Conservation (phyloP, 2,329 filamentous ascomycete genomes). For the Aspergillus puulaauensis region DNA sequence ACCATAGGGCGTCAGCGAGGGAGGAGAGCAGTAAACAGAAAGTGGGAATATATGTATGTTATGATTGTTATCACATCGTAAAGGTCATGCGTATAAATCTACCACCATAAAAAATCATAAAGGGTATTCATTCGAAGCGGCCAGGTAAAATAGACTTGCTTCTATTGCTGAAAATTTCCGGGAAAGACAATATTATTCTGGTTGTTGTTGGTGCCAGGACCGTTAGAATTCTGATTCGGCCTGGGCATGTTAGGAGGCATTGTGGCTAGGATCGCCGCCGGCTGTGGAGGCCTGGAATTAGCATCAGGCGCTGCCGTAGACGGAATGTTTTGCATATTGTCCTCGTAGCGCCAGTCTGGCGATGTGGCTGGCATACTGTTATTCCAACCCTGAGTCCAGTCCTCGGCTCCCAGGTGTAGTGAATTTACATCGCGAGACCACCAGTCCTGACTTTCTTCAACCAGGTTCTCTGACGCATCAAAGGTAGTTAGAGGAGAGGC, state of each 20-base stretch:
- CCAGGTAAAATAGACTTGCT: background rate
- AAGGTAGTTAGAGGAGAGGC: conserved; percentile 53
- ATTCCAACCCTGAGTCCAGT: conserved; percentile 50
- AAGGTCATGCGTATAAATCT: conserved; percentile 1
- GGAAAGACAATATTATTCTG: conserved; percentile 10
- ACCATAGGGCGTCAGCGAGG: background rate
- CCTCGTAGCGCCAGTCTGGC: conserved; percentile 13
- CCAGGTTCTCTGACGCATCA: conserved; percentile 59
- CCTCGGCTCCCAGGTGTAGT: conserved; percentile 61
- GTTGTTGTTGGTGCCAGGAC: conserved; percentile 7
- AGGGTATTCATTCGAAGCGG: background rate
- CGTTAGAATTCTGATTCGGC: conserved; percentile 4
- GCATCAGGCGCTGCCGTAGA: conserved; percentile 14
- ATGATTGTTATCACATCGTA: background rate
- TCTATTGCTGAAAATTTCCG: conserved; percentile 10
- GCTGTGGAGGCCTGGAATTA: conserved; percentile 7
- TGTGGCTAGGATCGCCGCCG: conserved; percentile 5
- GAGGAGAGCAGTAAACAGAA: background rate
- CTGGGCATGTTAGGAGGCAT: conserved; percentile 7
- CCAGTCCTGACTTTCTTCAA: conserved; percentile 65
- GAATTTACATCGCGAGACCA: conserved; percentile 63
- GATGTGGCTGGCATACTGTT: conserved; percentile 17
- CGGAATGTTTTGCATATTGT: conserved; percentile 5
- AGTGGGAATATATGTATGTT: background rate
- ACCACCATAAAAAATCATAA: background rate